Evolutionary conservation across 2,329 filamentous ascomycete species (phyloP), one percentile per base, ranked within the genome.

Genomic region (Diaporthe eres): DNA sequence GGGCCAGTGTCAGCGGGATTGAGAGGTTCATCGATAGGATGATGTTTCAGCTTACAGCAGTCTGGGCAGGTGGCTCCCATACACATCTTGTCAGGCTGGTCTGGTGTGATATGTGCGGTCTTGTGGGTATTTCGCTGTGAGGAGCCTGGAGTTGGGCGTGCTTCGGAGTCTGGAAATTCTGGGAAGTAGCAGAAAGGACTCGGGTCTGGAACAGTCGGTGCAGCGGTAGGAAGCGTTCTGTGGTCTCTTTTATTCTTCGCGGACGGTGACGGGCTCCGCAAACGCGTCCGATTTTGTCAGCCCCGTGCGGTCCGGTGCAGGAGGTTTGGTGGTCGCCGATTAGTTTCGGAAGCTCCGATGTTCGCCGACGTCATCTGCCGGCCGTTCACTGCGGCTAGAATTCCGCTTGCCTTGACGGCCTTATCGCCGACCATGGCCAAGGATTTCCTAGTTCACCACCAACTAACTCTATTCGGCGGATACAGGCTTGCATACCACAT

Each of bases 31-130:
- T 53, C n/a, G 12, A n/a, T 53, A 53, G n/a, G 49, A n/a, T 53
- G 4, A 25, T 28, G 51, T 25, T 28, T 6, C 12, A 12, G 78
- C 85, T 80, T 79, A 87, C 86, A 84, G 82, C 86, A 87, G 25
- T 81, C 85, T 34, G 84, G 76, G 77, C 86, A 87, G 34, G 81
- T 84, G 8, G 85, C 82, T 53, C 82, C 78, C 79, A 84, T 84
- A 70, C 86, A 87, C 86, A 87, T 87, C 28, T 51, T 83, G 76
- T 31, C 31, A 42, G 57, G 13, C 12, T 39, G 51, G 15, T 57
- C 17, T 7, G 7, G 13, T 58, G 42, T 9, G 51, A 65, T 49
- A 25, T 63, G 42, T 8, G 44, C 63, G 42, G n/a, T 25, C 15
- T 61, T 71, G 4, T 15, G 44, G 31, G 7, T 51, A 12, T 42